phyloP scores from a whole-genome alignment of 2,329 filamentous ascomycete genomes.

The Pestalotiopsis sp. region DNA sequence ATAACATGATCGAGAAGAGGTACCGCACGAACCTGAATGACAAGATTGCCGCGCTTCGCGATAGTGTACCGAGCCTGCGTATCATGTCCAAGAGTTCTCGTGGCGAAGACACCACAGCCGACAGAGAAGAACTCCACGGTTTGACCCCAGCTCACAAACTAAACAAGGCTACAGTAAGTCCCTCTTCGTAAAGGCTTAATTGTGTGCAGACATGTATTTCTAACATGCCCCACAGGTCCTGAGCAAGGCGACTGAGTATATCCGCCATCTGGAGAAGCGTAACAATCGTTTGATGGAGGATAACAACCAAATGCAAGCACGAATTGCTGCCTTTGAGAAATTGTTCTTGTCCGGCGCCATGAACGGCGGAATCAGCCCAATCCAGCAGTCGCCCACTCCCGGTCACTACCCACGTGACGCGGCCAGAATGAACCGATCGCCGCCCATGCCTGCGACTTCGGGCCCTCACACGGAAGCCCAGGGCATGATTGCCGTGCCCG shows the following conservation, averaged over 20 bases:
- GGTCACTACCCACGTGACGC: conserved; percentile 52
- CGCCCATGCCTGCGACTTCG: conserved; percentile 41
- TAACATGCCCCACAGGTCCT: conserved; percentile 56
- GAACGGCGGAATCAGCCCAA: conserved; percentile 57
- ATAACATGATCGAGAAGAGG: conserved; percentile 98
- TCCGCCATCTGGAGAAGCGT: conserved; percentile 88
- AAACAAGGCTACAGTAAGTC: conserved; percentile 86
- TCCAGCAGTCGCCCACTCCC: conserved; percentile 55
- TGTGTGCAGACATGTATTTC: conserved; percentile 19
- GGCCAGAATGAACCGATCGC: conserved; percentile 44
- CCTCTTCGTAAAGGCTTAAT: not conserved
- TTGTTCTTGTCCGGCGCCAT: conserved; percentile 79
- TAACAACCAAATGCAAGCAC: conserved; percentile 75
- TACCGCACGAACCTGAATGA: conserved; percentile 97
- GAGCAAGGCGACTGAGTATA: conserved; percentile 96
- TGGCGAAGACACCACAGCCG: conserved; percentile 71
- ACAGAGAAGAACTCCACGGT: conserved; percentile 80
- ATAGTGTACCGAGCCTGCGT: conserved; percentile 88
- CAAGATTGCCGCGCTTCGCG: conserved; percentile 89
- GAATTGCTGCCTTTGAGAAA: conserved; percentile 76
- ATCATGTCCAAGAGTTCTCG: conserved; percentile 76
- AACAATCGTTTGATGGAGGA: conserved; percentile 83
- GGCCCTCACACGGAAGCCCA: conserved; percentile 41
- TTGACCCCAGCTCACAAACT: conserved; percentile 88
- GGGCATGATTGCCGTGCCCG: conserved; percentile 68